Conservation (phyloP, 2,329 filamentous ascomycete genomes). For the Cladophialophora chaetospira region DNA sequence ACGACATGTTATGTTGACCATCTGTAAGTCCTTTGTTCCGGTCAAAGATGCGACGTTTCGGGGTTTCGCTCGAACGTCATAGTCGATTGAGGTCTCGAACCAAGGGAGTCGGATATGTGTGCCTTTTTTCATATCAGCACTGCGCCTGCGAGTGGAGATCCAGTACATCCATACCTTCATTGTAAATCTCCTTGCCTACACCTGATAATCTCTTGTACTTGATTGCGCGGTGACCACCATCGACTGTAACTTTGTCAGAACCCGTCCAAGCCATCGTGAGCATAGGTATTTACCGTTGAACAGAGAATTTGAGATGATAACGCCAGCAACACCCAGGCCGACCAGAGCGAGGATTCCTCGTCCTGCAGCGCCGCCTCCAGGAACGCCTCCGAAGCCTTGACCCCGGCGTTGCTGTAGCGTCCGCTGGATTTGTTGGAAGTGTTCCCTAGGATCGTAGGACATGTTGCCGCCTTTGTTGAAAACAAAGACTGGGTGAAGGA, state of each 20-base stretch:
- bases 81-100: conserved; percentile 95
- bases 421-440: conserved; percentile 66
- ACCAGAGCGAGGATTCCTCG: conserved; percentile 58
- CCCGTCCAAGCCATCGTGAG: not conserved
- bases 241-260: conserved; percentile 58
- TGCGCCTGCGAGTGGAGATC: not conserved
- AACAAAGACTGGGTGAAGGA: conserved; percentile 11
- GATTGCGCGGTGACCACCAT: conserved; percentile 97
- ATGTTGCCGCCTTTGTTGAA: conserved; percentile 21
- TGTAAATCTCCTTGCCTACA: conserved; percentile 95
- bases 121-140: conserved; percentile 54
- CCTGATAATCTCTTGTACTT: conserved; percentile 93
- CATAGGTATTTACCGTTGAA: conserved; percentile 61
- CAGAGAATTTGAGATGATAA: conserved; percentile 57
- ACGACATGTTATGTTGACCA: conserved; percentile 99
- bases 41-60: conserved; percentile 95
- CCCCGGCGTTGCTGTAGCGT: conserved; percentile 58
- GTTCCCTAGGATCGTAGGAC: conserved; percentile 59
- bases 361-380: conserved; percentile 57
- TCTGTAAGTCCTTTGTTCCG: conserved; percentile 98
- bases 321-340: conserved; percentile 51
- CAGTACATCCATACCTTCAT: conserved; percentile 66
- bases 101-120: conserved; percentile 93
- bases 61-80: conserved; percentile 97
- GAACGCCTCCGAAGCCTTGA: conserved; percentile 53